Evolutionary conservation across 306 rosid genomes (phyloP).

Genomic region (Gastrolobium bilobum): DNA sequence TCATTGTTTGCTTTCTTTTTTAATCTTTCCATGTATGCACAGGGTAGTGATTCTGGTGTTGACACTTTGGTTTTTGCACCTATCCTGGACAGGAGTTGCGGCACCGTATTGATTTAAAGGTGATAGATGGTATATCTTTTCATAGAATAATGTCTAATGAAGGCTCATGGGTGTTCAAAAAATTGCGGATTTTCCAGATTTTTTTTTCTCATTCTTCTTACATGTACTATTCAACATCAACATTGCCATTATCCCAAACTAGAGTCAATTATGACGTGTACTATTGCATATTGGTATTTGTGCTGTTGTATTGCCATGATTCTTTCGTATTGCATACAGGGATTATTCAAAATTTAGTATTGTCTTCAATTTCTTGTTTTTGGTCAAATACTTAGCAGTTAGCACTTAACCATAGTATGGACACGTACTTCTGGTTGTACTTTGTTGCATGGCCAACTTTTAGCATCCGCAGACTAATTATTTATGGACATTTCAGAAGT

Average conservation of each 20-base stretch:
- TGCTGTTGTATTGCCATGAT: background rate
- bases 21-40: conserved; percentile 33
- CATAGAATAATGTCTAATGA: background rate
- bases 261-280: too few relatives aligned
- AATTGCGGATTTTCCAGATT: background rate
- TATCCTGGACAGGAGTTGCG: conserved; percentile 77
- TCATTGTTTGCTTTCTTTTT: conserved; percentile 12
- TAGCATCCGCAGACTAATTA: background rate
- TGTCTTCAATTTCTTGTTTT: conserved; percentile 13
- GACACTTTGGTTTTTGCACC: conserved; percentile 85
- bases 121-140: conserved; percentile 38
- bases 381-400: background rate
- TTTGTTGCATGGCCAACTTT: conserved; percentile 35
- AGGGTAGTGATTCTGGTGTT: conserved; percentile 79
- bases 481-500: background rate
- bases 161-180: conserved; percentile 2
- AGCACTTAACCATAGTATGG: background rate
- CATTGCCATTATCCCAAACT: too few relatives aligned
- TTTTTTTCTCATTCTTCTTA: background rate
- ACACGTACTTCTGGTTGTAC: conserved; percentile 11
- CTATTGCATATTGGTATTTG: conserved; percentile 5
- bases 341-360: background rate
- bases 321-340: background rate
- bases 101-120: conserved; percentile 83
- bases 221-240: too few relatives aligned